phyloP scores from a whole-genome alignment of 2,329 filamentous ascomycete genomes.

The Rutstroemia sp. region DNA sequence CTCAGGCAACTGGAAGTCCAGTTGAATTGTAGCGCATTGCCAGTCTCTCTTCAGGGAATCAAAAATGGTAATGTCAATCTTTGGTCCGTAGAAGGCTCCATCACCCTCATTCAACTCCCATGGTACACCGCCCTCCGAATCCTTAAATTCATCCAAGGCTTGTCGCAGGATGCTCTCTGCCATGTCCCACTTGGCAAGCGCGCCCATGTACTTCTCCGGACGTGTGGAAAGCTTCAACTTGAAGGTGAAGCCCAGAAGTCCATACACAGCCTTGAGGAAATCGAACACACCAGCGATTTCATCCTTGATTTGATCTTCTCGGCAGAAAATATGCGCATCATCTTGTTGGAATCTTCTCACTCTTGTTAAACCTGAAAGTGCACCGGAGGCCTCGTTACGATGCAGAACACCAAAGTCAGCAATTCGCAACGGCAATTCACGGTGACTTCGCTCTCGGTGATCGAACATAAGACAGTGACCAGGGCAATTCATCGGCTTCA shows the following conservation, averaged over 20 bases:
- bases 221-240: slow-evolving; percentile 92
- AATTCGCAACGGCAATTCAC: slow-evolving; percentile 83
- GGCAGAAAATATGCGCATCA: slow-evolving; percentile 94
- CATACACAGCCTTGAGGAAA: slow-evolving; percentile 74
- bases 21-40: slow-evolving; percentile 90
- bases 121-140: slow-evolving; percentile 46
- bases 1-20: slow-evolving; percentile 78
- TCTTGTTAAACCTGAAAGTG: slow-evolving; percentile 81
- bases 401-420: slow-evolving; percentile 95
- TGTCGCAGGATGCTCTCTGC: slow-evolving; percentile 76
- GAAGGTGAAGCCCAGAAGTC: slow-evolving; percentile 81
- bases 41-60: slow-evolving; percentile 79
- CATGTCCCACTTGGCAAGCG: slow-evolving; percentile 79
- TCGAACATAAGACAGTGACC: slow-evolving; percentile 86
- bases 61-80: slow-evolving; percentile 94
- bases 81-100: slow-evolving; percentile 96
- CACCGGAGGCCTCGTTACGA: slow-evolving; percentile 90
- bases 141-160: slow-evolving; percentile 71
- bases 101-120: slow-evolving; percentile 95
- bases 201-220: slow-evolving; percentile 80
- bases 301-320: slow-evolving; percentile 63
- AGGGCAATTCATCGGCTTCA: slow-evolving; percentile 99
- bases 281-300: slow-evolving; percentile 83
- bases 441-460: slow-evolving; percentile 77
- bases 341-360: slow-evolving; percentile 95